Evolutionary conservation across 257 asterid genomes (phyloP).

Genomic region (Scutellaria barbata): DNA sequence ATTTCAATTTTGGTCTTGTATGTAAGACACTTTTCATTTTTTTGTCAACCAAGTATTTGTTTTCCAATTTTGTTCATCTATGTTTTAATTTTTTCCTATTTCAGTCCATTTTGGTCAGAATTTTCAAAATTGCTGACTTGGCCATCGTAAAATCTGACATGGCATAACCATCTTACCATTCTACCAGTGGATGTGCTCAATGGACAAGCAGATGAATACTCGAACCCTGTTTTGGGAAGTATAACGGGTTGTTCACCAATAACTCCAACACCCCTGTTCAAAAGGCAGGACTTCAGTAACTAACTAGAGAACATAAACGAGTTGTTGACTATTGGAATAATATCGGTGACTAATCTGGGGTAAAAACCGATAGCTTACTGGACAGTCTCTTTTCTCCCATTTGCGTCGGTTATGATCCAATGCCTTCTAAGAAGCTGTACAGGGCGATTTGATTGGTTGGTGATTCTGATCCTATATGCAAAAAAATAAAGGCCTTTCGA

Average conservation of each 20-base stretch:
- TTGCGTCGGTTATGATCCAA: constrained; percentile 91
- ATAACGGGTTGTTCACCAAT: constrained; percentile 93
- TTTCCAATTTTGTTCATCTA: too few relatives aligned
- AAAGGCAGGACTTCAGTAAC: constrained; percentile 1
- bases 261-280: constrained; percentile 76
- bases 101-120: too few relatives aligned
- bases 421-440: constrained; percentile 91
- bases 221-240: constrained; percentile 82
- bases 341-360: not conserved
- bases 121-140: too few relatives aligned
- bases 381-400: constrained; percentile 71
- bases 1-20: too few relatives aligned
- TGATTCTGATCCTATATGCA: constrained; percentile 85
- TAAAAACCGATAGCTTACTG: constrained; percentile 51
- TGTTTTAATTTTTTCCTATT: too few relatives aligned
- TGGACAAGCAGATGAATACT: constrained; percentile 94
- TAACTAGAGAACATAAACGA: not conserved
- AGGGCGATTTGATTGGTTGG: constrained; percentile 82
- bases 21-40: too few relatives aligned
- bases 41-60: too few relatives aligned
- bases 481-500: constrained; percentile 73
- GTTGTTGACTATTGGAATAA: not conserved
- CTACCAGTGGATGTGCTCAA: constrained; percentile 75
- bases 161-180: constrained; percentile 64
- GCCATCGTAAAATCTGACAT: too few relatives aligned